Base-by-base conservation (phyloP, 108 stramenopile genomes). In the Epipyxis sp. region DNA sequence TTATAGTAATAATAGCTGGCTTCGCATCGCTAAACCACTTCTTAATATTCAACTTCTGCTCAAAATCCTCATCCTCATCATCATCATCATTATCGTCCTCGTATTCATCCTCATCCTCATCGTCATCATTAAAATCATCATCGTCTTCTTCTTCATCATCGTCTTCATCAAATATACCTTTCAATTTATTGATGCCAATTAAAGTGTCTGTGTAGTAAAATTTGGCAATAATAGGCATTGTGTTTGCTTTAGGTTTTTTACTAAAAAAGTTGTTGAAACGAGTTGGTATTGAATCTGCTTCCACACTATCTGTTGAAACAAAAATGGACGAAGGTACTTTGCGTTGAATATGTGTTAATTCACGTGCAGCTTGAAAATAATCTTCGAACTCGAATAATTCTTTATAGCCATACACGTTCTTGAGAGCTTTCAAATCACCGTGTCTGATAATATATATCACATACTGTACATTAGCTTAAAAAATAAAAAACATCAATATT, bases 341-440 rank as follows among this genome's bases (percentile, higher is more conserved):
- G 16, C 34, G 3, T 37, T 32, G 34, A 6, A 3, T 3, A 13
- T 3, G 20, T n/a, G 71, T 27, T 6, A 74, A 16, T 34, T 57
- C 3, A 39, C 16, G 16, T 37, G 27, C 46, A 29, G 13, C 71
- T 10, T 37, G 6, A 32, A 74, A 57, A 57, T 74, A 74, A 34
- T 74, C 71, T 54, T 74, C 71, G 43, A 74, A 74, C 16, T 74
- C 71, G 50, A 74, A 74, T 10, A 74, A 37, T 57, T 74, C 46
- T 37, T 74, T 74, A 42, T 74, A 54, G 6, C 27, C n/a, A 42
- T 74, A 74, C 25, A 74, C 35, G 34, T 74, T 54, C 25, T 37
- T 43, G n/a, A 74, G 43, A 32, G 71, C 44, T 32, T 57, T 46
- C 50, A 74, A 54, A 42, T 74, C 71, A 27, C 71, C 71, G 25